Evolutionary conservation across 2,329 filamentous ascomycete genomes (phyloP), one percentile per base, ranked within the genome.

Genomic region (Claviceps spartinae): DNA sequence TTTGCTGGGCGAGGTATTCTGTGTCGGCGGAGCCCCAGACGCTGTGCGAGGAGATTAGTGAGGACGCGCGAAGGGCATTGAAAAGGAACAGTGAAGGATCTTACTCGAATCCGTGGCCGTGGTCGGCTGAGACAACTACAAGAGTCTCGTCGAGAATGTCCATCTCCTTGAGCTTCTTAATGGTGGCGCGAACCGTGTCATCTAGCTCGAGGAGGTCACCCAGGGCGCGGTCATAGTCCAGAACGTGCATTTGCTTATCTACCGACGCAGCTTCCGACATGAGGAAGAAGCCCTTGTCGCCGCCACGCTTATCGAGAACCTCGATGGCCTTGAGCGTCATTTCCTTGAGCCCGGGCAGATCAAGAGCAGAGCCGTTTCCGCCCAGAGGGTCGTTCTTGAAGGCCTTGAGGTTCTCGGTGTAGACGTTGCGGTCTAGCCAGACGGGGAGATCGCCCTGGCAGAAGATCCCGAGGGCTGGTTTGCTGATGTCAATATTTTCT

Each of bases 251-350:
- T 75, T 88, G 84, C 75, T 94, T 94, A 70, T 93, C 88, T 59
- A 94, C 86, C 1, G 82, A 87, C 16, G 88, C 88, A 30, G 84
- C 88, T 67, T 94, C 88, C 11, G 82, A 82, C 87, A 94, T 93
- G 62, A 94, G 75, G 75, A 93, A 88, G 77, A 85, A 94, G 5
- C 88, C 88, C 54, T 86, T 77, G 53, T 84, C 76, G 36, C 77
- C 76, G 30, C 82, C 80, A 54, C 79, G 76, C 41, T 74, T 74
- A 65, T 84, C 70, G n/a, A 93, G 78, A 50, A 91, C 81, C 54
- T 91, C 86, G 48, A 93, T 78, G 24, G 87, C 87, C 72, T 94
- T 94, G 59, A 90, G 73, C 0, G 88, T 90, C 88, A 94, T 94
- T 45, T 93, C 86, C 69, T 88, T 91, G 49, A 93, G 79, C 4